phyloP scores from a whole-genome alignment of 331 rosid genomes.

The Pyrus hybrid region DNA sequence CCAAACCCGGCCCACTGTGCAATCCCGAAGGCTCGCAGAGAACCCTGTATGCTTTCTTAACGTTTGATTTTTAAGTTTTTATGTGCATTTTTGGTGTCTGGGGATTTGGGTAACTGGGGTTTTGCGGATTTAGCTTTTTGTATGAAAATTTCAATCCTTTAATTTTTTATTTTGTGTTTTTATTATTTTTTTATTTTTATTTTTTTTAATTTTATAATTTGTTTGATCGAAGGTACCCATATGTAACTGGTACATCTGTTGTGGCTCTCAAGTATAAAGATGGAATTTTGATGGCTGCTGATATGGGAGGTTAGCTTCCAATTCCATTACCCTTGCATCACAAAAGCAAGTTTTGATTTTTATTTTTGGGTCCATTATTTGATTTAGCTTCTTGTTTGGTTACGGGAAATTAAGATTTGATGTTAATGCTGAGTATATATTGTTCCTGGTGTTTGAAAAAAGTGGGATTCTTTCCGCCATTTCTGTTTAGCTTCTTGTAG shows the following conservation, averaged over 20 bases:
- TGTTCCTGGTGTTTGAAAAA: not conserved
- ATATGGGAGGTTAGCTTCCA: slow-evolving; percentile 66
- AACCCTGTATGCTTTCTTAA: slow-evolving; percentile 40
- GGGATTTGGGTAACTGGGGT: slow-evolving; percentile 2
- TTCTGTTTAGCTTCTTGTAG: not conserved
- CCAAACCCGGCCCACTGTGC: slow-evolving; percentile 17
- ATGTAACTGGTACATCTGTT: slow-evolving; percentile 73
- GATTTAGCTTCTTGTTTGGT: not conserved
- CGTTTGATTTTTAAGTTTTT: not conserved
- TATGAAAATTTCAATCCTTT: not conserved
- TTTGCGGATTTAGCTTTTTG: not conserved
- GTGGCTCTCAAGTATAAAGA: slow-evolving; percentile 78
- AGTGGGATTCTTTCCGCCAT: not conserved
- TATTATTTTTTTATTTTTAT: not conserved
- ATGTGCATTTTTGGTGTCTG: not conserved
- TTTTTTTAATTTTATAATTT: not conserved
- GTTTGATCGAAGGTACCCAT: slow-evolving; percentile 47
- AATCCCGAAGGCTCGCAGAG: slow-evolving; percentile 39
- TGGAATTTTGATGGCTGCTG: slow-evolving; percentile 77
- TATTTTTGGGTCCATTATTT: not conserved
- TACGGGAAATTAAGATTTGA: not conserved
- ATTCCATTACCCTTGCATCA: not conserved
- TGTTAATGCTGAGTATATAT: not conserved
- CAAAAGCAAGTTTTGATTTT: not conserved
- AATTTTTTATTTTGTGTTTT: not conserved